A percentile compares a stretch with the other conserved stretches of the same genome.
These are phyloP conservation scores for Anthostomella pinea DNA, from an alignment of 2,329 filamentous ascomycete genomes.

Conservation along the genomic window DNA sequence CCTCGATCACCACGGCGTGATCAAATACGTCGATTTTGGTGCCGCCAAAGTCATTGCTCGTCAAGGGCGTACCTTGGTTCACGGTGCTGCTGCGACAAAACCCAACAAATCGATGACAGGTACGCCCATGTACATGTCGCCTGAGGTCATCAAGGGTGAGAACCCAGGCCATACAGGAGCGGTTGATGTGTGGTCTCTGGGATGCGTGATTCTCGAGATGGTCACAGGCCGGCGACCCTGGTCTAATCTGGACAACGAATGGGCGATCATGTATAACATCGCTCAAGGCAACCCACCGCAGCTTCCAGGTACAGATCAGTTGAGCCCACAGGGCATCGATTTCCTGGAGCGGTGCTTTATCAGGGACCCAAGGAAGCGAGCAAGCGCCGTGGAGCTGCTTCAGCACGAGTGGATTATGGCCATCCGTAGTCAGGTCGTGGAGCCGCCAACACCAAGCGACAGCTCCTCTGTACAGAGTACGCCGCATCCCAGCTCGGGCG, in stretches of 20 bases:
- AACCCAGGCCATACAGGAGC: constrained; percentile 77
- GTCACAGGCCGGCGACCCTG: constrained; percentile 90
- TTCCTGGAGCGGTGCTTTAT: constrained; percentile 86
- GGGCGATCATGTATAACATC: constrained; percentile 99
- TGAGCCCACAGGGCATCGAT: constrained; percentile 80
- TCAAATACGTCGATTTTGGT: constrained; percentile 98
- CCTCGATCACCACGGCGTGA: constrained; percentile 94
- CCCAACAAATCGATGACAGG: constrained; percentile 92
- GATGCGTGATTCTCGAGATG: constrained; percentile 97
- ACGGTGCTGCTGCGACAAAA: constrained; percentile 57
- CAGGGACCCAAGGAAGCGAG: constrained; percentile 73
- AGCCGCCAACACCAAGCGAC: constrained; percentile 62
- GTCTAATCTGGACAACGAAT: constrained; percentile 96
- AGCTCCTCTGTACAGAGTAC: constrained; percentile 39
- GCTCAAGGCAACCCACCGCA: constrained; percentile 92
- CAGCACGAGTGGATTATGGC: constrained; percentile 88
- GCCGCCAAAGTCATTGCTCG: constrained; percentile 95
- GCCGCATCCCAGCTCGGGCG: constrained; percentile 31
- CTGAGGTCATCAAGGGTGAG: constrained; percentile 93
- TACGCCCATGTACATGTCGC: constrained; percentile 99
- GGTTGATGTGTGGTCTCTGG: constrained; percentile 93
- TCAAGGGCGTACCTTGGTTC: constrained; percentile 81
- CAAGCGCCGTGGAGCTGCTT: constrained; percentile 81
- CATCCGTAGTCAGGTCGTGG: constrained; percentile 63
- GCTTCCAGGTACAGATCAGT: constrained; percentile 76